Evolutionary conservation across 1,284 basidiomycete genomes (phyloP).

Genomic region (Xanthoconium separans): DNA sequence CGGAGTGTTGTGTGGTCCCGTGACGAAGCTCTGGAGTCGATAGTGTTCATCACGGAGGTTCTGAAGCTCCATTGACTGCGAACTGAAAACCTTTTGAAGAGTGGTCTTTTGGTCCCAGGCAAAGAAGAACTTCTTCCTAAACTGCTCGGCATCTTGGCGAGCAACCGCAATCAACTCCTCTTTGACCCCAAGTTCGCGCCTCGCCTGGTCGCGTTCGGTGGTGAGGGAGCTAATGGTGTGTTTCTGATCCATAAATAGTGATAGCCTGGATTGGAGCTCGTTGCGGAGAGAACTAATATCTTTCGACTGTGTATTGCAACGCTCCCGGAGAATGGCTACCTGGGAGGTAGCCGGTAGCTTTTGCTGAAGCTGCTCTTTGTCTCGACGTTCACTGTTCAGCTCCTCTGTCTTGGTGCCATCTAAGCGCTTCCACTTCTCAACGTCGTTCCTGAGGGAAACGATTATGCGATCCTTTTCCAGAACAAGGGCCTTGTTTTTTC

Average conservation of each 20-base stretch:
- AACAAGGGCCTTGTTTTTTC: background rate
- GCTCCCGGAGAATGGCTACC: background rate
- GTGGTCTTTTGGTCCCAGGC: background rate
- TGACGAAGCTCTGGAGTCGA: background rate
- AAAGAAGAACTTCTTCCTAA: conserved; percentile 2
- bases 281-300: conserved; percentile 1
- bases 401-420: background rate
- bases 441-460: too few relatives aligned
- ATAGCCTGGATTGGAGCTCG: background rate
- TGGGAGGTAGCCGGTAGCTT: background rate
- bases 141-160: background rate
- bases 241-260: conserved; percentile 3
- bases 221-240: conserved; percentile 1
- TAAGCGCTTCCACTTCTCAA: too few relatives aligned
- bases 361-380: background rate
- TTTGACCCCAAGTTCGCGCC: background rate
- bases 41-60: background rate
- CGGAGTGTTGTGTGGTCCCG: background rate
- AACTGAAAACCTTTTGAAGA: background rate
- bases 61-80: background rate
- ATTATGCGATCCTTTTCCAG: background rate
- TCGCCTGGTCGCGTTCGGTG: background rate
- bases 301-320: conserved; percentile 3
- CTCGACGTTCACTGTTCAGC: background rate
- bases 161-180: background rate